Evolutionary conservation across 805 yeast genomes (phyloP), one percentile per base, ranked within the genome.

Genomic region (Candida ulmi): DNA sequence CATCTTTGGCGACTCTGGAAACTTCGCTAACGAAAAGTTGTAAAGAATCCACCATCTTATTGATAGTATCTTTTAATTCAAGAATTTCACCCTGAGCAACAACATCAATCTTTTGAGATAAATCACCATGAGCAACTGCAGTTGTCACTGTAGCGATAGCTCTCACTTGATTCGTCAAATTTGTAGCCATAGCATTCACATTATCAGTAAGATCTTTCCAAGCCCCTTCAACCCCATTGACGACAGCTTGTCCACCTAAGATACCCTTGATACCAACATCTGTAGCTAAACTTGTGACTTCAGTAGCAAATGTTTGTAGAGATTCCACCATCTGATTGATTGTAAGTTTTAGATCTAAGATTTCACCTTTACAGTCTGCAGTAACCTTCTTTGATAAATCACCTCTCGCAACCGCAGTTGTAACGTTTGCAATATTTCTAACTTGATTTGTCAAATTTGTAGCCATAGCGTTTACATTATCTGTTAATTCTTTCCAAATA

Each of bases 201-300:
- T 87, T 88, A 29, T 91, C 84, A 5, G 95, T 87, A 49, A 87
- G 82, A 55, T 86, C 95, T 55, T 83, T 86, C 96, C 96, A 87
- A 44, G 87, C 69, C 13, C 96, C 96, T 61, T 86, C 95, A 19
- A 87, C 95, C 58, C 87, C 95, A 42, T 80, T 78, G 17, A 87
- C 95, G 54, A 87, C 91, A 8, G 95, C 95, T 58, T 86, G 95
- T 33, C 87, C 93, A 50, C 96, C 96, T 37, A 87, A 72, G 54
- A 85, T 87, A 67, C 96, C 96, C 54, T 87, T 90, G 36, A 86
- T 85, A 68, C 96, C 96, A 51, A 87, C 95, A 69, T 87, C 95
- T 42, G 88, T 80, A 13, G 96, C 96, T 37, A 87, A 93, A 51
- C 87, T 74, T 1, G 95, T 83, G 38, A 87, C 96, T 60, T 87